Percentiles rank a stretch among this genome's conserved stretches.
Evolutionary conservation across 148 eudicot genomes (phyloP).

Genomic region (Polygonum maritimum): DNA sequence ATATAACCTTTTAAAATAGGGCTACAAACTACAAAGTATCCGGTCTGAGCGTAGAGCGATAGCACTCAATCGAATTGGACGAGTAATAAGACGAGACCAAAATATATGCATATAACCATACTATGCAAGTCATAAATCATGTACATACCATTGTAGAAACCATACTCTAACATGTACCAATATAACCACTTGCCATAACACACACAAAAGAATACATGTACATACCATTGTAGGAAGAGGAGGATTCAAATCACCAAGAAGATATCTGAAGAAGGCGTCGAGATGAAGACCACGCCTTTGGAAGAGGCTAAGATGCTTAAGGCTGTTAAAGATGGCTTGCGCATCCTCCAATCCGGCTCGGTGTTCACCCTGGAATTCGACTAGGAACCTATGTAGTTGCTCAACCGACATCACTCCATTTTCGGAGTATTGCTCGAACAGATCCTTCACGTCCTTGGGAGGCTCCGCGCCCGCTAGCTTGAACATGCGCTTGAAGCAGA

Average conservation of each 20-base stretch:
- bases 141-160: no score
- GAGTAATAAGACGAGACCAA: no score
- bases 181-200: neutral
- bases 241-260: conserved; percentile 41
- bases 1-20: no score
- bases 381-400: conserved; percentile 28
- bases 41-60: no score
- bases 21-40: no score
- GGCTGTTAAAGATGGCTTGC: conserved; percentile 26
- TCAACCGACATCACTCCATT: conserved; percentile 38
- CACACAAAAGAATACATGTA: neutral
- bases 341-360: conserved; percentile 27
- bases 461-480: conserved; percentile 41
- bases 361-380: conserved; percentile 34
- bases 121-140: no score
- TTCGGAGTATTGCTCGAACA: conserved; percentile 45
- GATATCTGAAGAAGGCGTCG: conserved; percentile 46
- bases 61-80: no score
- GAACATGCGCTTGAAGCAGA: conserved; percentile 63
- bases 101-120: no score
- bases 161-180: no score
- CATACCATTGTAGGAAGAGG: conserved; percentile 22
- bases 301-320: conserved; percentile 34
- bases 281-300: conserved; percentile 40
- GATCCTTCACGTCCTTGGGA: conserved; percentile 49